Base-by-base conservation (phyloP, 805 yeast species). In the Metschnikowia vanudenii region DNA sequence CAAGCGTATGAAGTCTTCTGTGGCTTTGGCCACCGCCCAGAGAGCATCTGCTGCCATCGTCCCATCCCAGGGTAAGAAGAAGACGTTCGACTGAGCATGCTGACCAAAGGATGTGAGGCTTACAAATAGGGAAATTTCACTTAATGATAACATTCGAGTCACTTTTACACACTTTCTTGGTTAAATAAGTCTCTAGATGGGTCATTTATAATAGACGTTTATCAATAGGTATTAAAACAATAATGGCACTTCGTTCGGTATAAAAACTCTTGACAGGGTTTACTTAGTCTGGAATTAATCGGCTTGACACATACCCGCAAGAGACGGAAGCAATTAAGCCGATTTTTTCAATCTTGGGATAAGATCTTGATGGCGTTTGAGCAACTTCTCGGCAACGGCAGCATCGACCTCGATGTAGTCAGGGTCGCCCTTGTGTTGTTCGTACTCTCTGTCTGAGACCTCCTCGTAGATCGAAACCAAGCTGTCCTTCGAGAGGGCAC, bases 11-110 rank as follows among this genome's bases (percentile, higher is more conserved):
- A 81, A 78, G 54, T 84, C 97, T 8, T 91, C 97, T 38, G 79
- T 88, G 37, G 96, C 96, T 0, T 75, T 92, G 57, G 92, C 96
- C 1, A 74, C 74, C 13, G 97, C 98, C 3, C 96, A 80, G 68
- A 82, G 98, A 71, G 96, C 83, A 8, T 84, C 88, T 58, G 88
- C 89, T 16, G 91, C 95, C 5, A 88, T 92, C 61, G 96, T 90
- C 24, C 81, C 88, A 41, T 85, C 97, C 1, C 74, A 83, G n/a
- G 98, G 98, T 64, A 91, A 88, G 68, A 92, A 90, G 64, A 74
- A 78, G 34, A 84, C 79, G 5, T 88, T 88, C 61, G 85, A 84
- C 55, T 79, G 64, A 32, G 35, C 19, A n/a, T 14, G 6, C 12
- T n/a, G 12, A 12, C 11, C 12, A 32, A 5, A 19, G 17, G 11